These are phyloP conservation scores for Hericium coralloides DNA, from an alignment of 768 basidiomycete species.

Conservation along the genomic window DNA sequence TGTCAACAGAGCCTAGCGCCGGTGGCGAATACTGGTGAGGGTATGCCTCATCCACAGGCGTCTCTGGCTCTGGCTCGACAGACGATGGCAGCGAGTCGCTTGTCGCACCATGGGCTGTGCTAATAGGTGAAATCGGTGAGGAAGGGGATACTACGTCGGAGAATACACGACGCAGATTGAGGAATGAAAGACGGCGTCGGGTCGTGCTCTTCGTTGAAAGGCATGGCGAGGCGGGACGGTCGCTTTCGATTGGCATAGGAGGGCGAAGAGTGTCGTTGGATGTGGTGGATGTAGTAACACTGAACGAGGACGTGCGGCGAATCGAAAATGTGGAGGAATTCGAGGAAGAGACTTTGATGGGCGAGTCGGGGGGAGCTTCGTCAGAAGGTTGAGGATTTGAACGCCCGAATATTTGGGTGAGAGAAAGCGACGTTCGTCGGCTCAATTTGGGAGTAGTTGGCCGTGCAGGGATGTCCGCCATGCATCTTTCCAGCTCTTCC, in stretches of 20 bases:
- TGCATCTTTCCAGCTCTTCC: not conserved
- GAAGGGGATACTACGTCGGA: constrained; percentile 5
- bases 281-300: not conserved
- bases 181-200: constrained; percentile 24
- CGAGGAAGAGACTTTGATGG: constrained; percentile 7
- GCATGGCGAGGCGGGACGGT: constrained; percentile 12
- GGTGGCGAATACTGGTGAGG: not conserved
- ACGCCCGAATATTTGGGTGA: not conserved
- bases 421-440: not conserved
- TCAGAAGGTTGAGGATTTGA: not conserved
- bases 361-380: not conserved
- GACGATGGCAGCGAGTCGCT: constrained; percentile 2
- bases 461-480: not conserved
- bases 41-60: not conserved
- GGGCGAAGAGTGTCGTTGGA: constrained; percentile 5
- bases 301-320: not conserved
- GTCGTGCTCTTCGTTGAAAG: constrained; percentile 19
- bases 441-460: not conserved
- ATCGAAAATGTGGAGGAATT: not conserved
- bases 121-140: constrained; percentile 1
- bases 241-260: not conserved
- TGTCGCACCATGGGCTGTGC: not conserved
- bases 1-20: not conserved
- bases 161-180: constrained; percentile 26
- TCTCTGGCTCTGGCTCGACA: not conserved